phyloP scores from a whole-genome alignment of 2,329 filamentous ascomycete species.

The Fusarium sp. region DNA sequence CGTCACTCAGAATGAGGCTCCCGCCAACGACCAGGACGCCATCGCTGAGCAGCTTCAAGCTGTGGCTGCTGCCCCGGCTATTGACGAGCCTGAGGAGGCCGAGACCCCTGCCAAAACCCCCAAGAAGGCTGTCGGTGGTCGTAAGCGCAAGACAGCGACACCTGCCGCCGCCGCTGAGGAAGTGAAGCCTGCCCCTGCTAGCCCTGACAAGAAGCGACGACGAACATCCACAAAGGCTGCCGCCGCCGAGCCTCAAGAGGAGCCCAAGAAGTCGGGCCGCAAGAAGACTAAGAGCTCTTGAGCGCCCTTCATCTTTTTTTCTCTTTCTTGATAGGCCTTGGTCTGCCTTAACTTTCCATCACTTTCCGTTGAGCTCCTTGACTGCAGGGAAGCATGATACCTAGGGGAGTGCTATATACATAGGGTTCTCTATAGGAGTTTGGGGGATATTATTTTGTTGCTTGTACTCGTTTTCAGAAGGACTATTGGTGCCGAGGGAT shows the following conservation, averaged over 20 bases:
- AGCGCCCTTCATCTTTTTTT: constrained; percentile 29
- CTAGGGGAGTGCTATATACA: constrained; percentile 35
- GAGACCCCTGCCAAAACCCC: constrained; percentile 65
- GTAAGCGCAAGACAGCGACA: constrained; percentile 69
- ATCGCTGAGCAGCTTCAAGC: constrained; percentile 69
- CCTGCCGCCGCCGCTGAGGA: constrained; percentile 54
- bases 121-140: constrained; percentile 63
- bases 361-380: constrained; percentile 34
- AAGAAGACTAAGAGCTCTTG: constrained; percentile 65
- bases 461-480: constrained; percentile 27
- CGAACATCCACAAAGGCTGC: constrained; percentile 65
- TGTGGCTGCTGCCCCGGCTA: constrained; percentile 49
- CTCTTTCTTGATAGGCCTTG: constrained; percentile 31
- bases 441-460: constrained; percentile 19
- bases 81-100: constrained; percentile 57
- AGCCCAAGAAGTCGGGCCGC: constrained; percentile 69
- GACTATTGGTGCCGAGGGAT: constrained; percentile 20
- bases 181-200: constrained; percentile 59
- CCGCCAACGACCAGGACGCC: constrained; percentile 63
- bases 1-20: constrained; percentile 46
- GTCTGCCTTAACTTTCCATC: constrained; percentile 16
- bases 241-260: constrained; percentile 64
- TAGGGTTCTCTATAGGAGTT: constrained; percentile 41
- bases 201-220: constrained; percentile 73
- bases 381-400: constrained; percentile 41